Conservation (phyloP, 2,329 filamentous ascomycete species). For the Venturia aucupariae region DNA sequence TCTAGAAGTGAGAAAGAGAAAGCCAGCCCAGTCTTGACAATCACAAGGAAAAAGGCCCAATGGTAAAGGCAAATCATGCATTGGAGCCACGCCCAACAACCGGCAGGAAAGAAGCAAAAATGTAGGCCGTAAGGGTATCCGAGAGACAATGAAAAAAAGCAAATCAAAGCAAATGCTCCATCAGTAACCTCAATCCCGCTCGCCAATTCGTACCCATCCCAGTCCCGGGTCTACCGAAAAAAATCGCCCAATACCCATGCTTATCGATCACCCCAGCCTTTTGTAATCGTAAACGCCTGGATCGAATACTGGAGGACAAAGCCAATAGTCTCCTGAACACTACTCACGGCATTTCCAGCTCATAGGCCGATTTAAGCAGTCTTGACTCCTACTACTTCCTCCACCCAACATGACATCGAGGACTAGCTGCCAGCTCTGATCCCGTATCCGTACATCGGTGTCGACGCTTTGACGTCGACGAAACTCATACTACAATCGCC, state of each 20-base stretch:
- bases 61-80: background rate
- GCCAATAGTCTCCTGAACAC: too few relatives aligned
- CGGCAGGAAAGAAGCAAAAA: background rate
- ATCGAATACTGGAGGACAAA: background rate
- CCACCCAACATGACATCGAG: background rate
- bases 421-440: background rate
- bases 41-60: too few relatives aligned
- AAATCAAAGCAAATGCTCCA: background rate
- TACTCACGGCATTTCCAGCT: background rate
- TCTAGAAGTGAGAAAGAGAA: too few relatives aligned
- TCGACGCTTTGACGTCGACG: background rate
- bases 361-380: background rate
- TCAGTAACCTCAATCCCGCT: background rate
- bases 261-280: background rate
- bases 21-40: too few relatives aligned
- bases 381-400: background rate
- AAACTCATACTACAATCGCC: slow-evolving; percentile 3
- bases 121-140: slow-evolving; percentile 12
- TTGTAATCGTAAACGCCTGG: background rate
- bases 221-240: background rate
- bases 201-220: background rate
- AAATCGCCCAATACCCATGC: background rate
- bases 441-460: background rate
- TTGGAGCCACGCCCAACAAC: background rate
- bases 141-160: background rate